A percentile compares a stretch with the other conserved stretches of the same genome.
Evolutionary conservation across 805 yeast species (phyloP).

Genomic region (Brettanomyces custersianus): DNA sequence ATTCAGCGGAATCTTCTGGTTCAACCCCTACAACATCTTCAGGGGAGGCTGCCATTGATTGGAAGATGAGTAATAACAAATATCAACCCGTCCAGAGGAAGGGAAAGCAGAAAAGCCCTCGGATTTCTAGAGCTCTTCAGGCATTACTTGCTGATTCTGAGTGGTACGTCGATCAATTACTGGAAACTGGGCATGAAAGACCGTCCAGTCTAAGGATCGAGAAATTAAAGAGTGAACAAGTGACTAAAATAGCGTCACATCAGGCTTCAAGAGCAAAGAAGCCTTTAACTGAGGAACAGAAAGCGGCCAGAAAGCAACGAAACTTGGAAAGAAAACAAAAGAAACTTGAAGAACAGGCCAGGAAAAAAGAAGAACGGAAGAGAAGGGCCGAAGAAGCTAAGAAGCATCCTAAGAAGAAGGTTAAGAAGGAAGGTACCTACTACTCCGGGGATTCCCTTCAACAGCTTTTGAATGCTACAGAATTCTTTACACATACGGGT

Average conservation of each 20-base stretch:
- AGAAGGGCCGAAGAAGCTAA: slow-evolving; percentile 1
- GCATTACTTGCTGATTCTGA: slow-evolving; percentile 17
- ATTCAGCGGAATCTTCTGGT: too few relatives aligned
- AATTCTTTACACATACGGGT: slow-evolving; percentile 17
- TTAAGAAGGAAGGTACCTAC: slow-evolving; percentile 5
- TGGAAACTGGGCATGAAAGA: slow-evolving; percentile 6
- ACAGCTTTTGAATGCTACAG: slow-evolving; percentile 17
- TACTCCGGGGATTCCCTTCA: slow-evolving; percentile 14
- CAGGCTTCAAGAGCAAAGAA: background rate
- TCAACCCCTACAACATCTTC: too few relatives aligned
- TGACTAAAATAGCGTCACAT: background rate
- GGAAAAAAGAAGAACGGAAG: slow-evolving; percentile 1
- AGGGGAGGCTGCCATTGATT: too few relatives aligned
- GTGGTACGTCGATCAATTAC: slow-evolving; percentile 19
- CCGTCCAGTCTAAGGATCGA: slow-evolving; percentile 9
- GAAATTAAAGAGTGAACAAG: slow-evolving; percentile 7
- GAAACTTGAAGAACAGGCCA: slow-evolving; percentile 2
- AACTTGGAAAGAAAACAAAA: slow-evolving; percentile 3
- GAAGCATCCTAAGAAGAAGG: slow-evolving; percentile 1
- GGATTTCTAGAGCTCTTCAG: slow-evolving; percentile 5
- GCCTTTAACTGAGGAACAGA: slow-evolving; percentile 2
- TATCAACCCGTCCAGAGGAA: too few relatives aligned
- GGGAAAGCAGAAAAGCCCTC: background rate
- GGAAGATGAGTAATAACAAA: too few relatives aligned
- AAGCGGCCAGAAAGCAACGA: background rate